phyloP scores from a whole-genome alignment of 2,329 filamentous ascomycete species.

The Pezicula rhizophila region DNA sequence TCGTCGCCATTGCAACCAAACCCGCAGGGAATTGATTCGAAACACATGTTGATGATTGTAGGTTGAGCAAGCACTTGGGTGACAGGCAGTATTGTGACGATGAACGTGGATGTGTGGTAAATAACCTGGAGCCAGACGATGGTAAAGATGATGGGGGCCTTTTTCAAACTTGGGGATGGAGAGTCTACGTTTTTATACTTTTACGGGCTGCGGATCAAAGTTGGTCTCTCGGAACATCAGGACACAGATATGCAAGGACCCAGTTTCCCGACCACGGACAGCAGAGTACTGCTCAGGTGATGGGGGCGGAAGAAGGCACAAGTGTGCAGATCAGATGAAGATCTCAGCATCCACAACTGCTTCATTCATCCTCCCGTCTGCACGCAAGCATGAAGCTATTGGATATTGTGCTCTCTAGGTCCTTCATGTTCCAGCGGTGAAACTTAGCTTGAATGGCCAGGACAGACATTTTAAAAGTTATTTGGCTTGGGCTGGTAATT shows the following conservation, averaged over 20 bases:
- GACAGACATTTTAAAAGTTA: not conserved
- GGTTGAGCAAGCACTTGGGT: not conserved
- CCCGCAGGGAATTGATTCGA: not conserved
- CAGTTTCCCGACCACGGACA: slow-evolving; percentile 2
- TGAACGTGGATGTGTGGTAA: slow-evolving; percentile 1
- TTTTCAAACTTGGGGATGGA: not conserved
- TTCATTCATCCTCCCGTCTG: slow-evolving; percentile 7
- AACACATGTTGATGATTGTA: not conserved
- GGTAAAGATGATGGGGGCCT: not conserved
- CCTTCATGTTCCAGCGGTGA: slow-evolving; percentile 4
- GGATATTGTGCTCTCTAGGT: not conserved
- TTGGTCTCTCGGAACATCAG: not conserved
- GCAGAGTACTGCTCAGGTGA: slow-evolving; percentile 6
- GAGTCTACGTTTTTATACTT: slow-evolving; percentile 9
- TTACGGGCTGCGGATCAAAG: not conserved
- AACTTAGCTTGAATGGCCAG: slow-evolving; percentile 5
- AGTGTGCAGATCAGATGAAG: slow-evolving; percentile 1
- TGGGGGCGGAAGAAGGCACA: slow-evolving; percentile 8
- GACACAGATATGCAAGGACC: slow-evolving; percentile 2
- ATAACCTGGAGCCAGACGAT: not conserved
- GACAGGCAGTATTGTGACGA: not conserved
- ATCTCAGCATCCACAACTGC: slow-evolving; percentile 6
- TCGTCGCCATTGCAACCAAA: not conserved
- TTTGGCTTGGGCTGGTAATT: not conserved
- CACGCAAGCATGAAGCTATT: slow-evolving; percentile 9